Evolutionary conservation across 345 rosid genomes (phyloP), one percentile per base, ranked within the genome.

Genomic region (Eucalyptus melliodora): DNA sequence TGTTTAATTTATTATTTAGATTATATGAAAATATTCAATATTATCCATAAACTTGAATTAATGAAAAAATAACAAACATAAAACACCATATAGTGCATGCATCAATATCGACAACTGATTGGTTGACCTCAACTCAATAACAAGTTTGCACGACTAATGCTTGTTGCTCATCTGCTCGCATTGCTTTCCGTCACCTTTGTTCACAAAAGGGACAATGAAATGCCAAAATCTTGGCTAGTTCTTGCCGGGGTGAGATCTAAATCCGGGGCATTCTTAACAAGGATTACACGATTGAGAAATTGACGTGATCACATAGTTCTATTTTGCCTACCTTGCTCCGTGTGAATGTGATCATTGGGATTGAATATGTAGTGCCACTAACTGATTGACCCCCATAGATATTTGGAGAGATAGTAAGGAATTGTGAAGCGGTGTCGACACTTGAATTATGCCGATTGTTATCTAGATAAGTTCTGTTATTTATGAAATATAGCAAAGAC

Each of bases 1-100:
- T 23, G 19, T 9, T 56, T 0, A 23, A 56, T 56, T 56, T 23
- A 56, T 9, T 56, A 1, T 24, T 0, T 23, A 23, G 3, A 9
- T 9, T 23, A 56, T 1, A 23, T 23, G 5, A 9, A 56, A 56
- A 56, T 56, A 0, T 56, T 56, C 1, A 23, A 55, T 56, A 56
- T 56, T 56, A 9, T 56, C 30, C 12, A 1, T 56, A 24, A 56
- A 56, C 6, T 23, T 9, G 1, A 56, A 2, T 56, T 56, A 4
- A 56, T 23, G 27, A 23, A 56, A 56, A 24, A 24, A 9, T 55
- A 23, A 56, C 3, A 0, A 65, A n/a, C 77, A 65, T 16, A 2
- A 2, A 31, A 31, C 30, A 23, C 13, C 27, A 23, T 56, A 56
- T 56, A 56, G 12, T 56, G 27, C 12, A 0, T 56, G 27, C 62